Base-by-base conservation (phyloP, 306 rosid genomes). In the Carpinus viminea region DNA sequence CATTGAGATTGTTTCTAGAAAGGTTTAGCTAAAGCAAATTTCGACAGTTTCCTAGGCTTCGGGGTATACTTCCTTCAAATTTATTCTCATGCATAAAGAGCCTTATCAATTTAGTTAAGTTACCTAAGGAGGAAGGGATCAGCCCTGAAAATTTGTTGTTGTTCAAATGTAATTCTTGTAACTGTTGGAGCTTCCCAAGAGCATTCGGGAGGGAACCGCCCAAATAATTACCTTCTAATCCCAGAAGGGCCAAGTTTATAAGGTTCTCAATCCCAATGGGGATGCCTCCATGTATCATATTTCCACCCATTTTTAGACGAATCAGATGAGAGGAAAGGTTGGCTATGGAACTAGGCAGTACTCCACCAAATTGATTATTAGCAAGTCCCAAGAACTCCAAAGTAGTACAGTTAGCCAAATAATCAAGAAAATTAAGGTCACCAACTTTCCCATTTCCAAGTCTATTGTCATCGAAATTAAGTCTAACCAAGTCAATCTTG, bases 31-130 rank as follows among this genome's bases (percentile, higher is more conserved):
- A 7, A 65, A 68, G 74, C 59, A 87, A 50, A 0, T 45, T 65
- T 76, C n/a, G n/a, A 55, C 83, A 84, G 18, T 84, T 75, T 12
- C 83, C 86, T 12, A 87, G 80, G 71, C 75, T 82, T 28, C 78
- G 60, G 12, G 83, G 86, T 61, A 84, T 74, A 7, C 34, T 48
- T 75, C 90, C 86, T 43, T 74, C 76, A 8, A 84, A 69, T 13
- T 8, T 26, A 17, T 87, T 87, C 5, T 13, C 48, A 43, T 15
- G 50, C 83, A 87, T 16, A 48, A 1, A 41, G 51, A 82, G 74
- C 9, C 2, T 46, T 8, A 70, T 65, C 17, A 84, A 13, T 52
- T 11, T 12, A 28, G 86, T 78, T 64, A 87, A 66, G 77, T 87
- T 82, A 21, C 86, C 85, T 5, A 79, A 1, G 16, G 81, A 79